A percentile compares a stretch with the other conserved stretches of the same genome.
These are phyloP conservation scores for thale cress (Arabidopsis thaliana) DNA, from an alignment of 345 rosid species.

Conservation along the genomic window DNA sequence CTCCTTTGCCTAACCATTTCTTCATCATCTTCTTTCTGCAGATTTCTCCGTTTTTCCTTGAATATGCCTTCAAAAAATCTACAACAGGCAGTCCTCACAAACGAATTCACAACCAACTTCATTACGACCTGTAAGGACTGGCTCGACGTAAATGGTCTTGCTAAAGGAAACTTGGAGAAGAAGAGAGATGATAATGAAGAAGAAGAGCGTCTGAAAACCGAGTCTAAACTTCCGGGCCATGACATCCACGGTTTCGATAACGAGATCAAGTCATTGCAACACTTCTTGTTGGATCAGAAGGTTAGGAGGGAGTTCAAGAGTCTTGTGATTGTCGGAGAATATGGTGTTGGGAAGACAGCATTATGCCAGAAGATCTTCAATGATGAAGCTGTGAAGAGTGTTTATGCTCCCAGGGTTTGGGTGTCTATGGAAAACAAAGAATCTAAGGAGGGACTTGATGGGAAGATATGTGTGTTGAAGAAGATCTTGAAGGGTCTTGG, in stretches of 20 bases:
- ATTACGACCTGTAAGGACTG: fast-evolving
- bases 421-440: constrained; percentile 31
- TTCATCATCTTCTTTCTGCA: neutral
- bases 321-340: constrained; percentile 49
- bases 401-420: constrained; percentile 55
- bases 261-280: constrained; percentile 40
- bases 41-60: neutral
- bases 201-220: constrained; percentile 8
- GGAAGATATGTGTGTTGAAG: constrained; percentile 37
- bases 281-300: constrained; percentile 39
- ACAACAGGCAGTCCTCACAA: neutral
- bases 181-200: neutral
- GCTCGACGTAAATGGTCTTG: neutral
- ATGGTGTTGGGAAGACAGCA: constrained; percentile 55
- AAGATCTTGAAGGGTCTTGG: constrained; percentile 46
- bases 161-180: neutral
- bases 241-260: neutral
- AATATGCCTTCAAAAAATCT: neutral
- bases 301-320: constrained; percentile 47
- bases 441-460: neutral
- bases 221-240: neutral
- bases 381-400: constrained; percentile 37
- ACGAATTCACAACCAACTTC: neutral
- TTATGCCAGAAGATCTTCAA: constrained; percentile 49
- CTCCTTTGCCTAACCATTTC: neutral